These are phyloP conservation scores for Iberis amara DNA, from an alignment of 441 rosid species.

Conservation along the genomic window DNA sequence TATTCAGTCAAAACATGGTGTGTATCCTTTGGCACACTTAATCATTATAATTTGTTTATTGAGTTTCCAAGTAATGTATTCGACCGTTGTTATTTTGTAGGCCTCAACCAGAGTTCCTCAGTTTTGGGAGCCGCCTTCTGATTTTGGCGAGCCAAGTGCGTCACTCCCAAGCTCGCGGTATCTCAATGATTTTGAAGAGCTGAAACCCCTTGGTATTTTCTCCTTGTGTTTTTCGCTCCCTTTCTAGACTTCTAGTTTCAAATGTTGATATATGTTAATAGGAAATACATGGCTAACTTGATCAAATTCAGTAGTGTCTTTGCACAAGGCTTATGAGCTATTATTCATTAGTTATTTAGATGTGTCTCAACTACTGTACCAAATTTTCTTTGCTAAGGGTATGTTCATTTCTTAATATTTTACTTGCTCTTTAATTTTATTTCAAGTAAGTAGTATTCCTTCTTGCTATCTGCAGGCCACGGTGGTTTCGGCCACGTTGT, in stretches of 20 bases:
- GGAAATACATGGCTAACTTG: slow-evolving; percentile 4
- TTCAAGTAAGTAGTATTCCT: slow-evolving; percentile 4
- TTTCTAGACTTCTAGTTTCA: slow-evolving; percentile 10
- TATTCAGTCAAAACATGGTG: slow-evolving; percentile 69
- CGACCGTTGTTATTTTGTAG: slow-evolving; percentile 33
- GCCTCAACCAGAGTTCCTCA: slow-evolving; percentile 71
- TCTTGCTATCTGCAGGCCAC: slow-evolving; percentile 51
- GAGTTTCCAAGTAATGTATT: slow-evolving; percentile 19
- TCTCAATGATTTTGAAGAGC: slow-evolving; percentile 93
- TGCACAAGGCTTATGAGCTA: background rate
- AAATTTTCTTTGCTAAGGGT: background rate
- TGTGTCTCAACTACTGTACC: slow-evolving; percentile 13
- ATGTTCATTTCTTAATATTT: slow-evolving; percentile 6
- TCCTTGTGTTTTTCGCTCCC: slow-evolving; percentile 18
- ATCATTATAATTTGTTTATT: slow-evolving; percentile 7
- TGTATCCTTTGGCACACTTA: slow-evolving; percentile 17
- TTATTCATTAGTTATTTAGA: background rate
- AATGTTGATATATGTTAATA: background rate
- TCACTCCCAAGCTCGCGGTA: slow-evolving; percentile 77
- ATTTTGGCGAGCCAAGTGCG: slow-evolving; percentile 45
- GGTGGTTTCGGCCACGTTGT: slow-evolving; percentile 98
- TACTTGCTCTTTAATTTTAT: slow-evolving; percentile 7
- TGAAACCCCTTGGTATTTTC: slow-evolving; percentile 74
- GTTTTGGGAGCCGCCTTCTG: slow-evolving; percentile 77
- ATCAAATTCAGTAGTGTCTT: slow-evolving; percentile 4